Base-by-base conservation (phyloP, 768 basidiomycete genomes). In the Psilocybe subaeruginosa region DNA sequence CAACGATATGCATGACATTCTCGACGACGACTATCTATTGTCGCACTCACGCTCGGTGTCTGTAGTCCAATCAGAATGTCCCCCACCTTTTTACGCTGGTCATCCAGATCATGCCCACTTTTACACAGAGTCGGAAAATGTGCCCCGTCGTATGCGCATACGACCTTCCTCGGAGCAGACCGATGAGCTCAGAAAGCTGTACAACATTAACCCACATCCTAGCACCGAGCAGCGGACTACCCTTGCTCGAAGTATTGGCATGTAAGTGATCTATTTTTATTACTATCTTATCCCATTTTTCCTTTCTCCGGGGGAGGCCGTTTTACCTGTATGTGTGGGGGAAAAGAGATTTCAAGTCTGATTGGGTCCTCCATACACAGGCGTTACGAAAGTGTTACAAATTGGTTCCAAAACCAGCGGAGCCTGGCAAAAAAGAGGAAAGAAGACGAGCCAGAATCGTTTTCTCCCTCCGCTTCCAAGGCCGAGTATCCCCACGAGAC, bases 401-500 rank as follows among this genome's bases (percentile, higher is more conserved):
- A 93, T 70, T 92, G 91, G 92, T 93, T 93, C 72, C 91, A 92
- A 79, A 91, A 92, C 68, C 90, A 93, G 69, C 89, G 90, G 67
- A 91, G 86, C 72, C 82, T 88, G 64, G 85, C 89, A 33, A 89
- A 88, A 90, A 89, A 76, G 83, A 82, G 66, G 84, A 80, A 90
- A 63, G 23, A 90, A 63, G 87, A 88, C 53, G 81, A 84, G 30
- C 67, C 68, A 46, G 77, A 79, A 37, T 43, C 59, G 49, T 59
- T 41, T 55, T 41, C 48, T 41, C 39, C 60, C 47, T 51, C 60
- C 50, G 58, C 59, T 63, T 68, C 72, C 63, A 70, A 70, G 61
- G 67, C 73, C 50, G 76, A 76, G 45, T 72, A 74, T 66, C 62
- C 74, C 59, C 69, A 74, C 60, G 74, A 76, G 62, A 66, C 67